phyloP scores from a whole-genome alignment of 2,329 filamentous ascomycete species.

The Nigrospora oryzae region DNA sequence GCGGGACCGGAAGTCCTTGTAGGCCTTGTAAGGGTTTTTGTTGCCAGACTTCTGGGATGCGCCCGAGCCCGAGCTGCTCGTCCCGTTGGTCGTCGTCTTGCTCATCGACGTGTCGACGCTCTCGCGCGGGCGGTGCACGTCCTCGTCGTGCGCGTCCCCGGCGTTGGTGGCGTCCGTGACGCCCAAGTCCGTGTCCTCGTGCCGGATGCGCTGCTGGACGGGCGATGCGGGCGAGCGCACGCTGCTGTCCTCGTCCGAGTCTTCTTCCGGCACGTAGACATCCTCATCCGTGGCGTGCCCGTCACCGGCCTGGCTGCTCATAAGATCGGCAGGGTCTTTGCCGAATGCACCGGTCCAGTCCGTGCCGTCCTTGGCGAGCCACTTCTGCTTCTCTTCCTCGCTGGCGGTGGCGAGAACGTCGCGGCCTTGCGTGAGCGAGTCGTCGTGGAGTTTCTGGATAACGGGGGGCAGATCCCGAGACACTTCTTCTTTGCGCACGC shows the following conservation, averaged over 20 bases:
- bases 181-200: constrained; percentile 17
- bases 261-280: constrained; percentile 26
- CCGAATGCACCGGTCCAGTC: constrained; percentile 88
- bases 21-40: constrained; percentile 46
- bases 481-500: constrained; percentile 66
- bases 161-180: constrained; percentile 31
- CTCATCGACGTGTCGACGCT: constrained; percentile 10
- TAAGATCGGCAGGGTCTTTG: constrained; percentile 53
- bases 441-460: constrained; percentile 70
- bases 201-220: constrained; percentile 5
- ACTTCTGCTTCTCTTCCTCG: constrained; percentile 65
- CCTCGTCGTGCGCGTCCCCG: constrained; percentile 5
- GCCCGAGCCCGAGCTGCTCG: not conserved
- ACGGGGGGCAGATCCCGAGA: constrained; percentile 63
- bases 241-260: constrained; percentile 13
- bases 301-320: constrained; percentile 22
- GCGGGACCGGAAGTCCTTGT: constrained; percentile 56
- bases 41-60: constrained; percentile 24
- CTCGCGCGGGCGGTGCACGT: not conserved
- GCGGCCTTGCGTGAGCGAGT: constrained; percentile 69
- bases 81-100: constrained; percentile 8
- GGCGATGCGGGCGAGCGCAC: constrained; percentile 7
- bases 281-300: constrained; percentile 27
- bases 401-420: constrained; percentile 70
- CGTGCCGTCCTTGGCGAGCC: constrained; percentile 70